A percentile compares a stretch with the other conserved stretches of the same genome.
Conservation (phyloP, 257 asterid species). For the Coffea eugenioides region DNA sequence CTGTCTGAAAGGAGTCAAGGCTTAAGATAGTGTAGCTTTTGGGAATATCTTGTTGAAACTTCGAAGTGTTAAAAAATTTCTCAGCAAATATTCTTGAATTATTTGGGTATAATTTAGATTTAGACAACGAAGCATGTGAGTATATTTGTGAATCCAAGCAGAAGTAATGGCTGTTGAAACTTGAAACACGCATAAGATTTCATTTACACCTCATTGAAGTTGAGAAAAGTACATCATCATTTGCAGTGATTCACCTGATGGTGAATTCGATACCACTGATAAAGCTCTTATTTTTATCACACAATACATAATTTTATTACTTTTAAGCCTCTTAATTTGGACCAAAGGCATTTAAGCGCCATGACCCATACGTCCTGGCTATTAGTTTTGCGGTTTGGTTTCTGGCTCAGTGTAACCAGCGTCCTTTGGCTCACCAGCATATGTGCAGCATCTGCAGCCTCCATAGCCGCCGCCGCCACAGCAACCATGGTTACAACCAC, state of each 20-base stretch:
- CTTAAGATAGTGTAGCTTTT: no score
- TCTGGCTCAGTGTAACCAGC: neutral
- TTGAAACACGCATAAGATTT: neutral
- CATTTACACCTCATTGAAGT: neutral
- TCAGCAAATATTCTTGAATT: no score
- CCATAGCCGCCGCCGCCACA: neutral
- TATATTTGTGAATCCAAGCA: neutral
- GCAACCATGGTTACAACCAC: constrained; percentile 10
- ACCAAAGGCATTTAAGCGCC: neutral
- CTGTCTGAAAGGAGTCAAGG: no score
- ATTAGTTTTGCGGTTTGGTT: constrained; percentile 16
- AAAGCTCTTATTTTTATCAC: neutral
- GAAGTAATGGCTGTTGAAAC: neutral
- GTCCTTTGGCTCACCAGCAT: constrained; percentile 19
- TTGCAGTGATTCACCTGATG: neutral
- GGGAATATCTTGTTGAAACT: no score
- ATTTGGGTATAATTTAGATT: no score
- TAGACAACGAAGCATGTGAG: no score
- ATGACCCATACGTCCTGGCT: neutral
- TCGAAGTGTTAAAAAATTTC: no score
- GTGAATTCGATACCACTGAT: neutral
- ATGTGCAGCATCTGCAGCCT: constrained; percentile 26
- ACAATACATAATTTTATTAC: neutral
- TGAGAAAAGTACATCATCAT: neutral
- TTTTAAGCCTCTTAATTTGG: neutral